These are phyloP conservation scores for Talaromyces islandicus DNA, from an alignment of 2,329 filamentous ascomycete species.

Conservation along the genomic window DNA sequence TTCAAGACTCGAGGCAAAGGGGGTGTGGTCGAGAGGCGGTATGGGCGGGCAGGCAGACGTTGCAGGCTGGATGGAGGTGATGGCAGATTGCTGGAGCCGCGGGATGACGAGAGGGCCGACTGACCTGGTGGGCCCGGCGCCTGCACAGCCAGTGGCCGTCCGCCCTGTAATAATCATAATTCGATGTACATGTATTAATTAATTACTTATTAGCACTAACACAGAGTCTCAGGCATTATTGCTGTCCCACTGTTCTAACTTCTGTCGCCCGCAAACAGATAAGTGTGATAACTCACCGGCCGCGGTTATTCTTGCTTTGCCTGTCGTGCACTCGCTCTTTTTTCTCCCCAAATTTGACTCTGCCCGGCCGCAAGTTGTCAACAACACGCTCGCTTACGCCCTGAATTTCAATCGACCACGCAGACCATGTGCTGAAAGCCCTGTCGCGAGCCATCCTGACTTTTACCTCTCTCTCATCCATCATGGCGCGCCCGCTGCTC, in stretches of 20 bases:
- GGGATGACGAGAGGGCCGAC: slow-evolving; percentile 12
- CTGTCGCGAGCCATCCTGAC: background rate
- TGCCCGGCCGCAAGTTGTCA: background rate
- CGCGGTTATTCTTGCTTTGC: background rate
- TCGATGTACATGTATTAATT: no score
- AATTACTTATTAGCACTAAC: no score
- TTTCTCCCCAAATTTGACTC: background rate
- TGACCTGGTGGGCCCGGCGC: slow-evolving; percentile 2
- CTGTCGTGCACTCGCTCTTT: background rate
- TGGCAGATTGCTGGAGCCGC: slow-evolving; percentile 2
- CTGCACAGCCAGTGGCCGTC: background rate
- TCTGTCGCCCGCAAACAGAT: background rate
- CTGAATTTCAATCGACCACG: background rate
- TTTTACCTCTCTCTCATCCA: background rate
- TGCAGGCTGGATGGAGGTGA: background rate
- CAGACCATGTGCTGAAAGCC: background rate
- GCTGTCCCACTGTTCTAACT: background rate
- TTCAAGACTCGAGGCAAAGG: no score
- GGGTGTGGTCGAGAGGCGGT: background rate
- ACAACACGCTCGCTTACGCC: background rate
- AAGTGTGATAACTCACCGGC: background rate
- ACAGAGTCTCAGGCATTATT: background rate
- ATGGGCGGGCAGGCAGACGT: background rate
- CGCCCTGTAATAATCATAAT: background rate
- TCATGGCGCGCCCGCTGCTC: slow-evolving; percentile 37